Evolutionary conservation across 192 early-diverging fungal species (phyloP).

Genomic region (Lobosporangium transversale): DNA sequence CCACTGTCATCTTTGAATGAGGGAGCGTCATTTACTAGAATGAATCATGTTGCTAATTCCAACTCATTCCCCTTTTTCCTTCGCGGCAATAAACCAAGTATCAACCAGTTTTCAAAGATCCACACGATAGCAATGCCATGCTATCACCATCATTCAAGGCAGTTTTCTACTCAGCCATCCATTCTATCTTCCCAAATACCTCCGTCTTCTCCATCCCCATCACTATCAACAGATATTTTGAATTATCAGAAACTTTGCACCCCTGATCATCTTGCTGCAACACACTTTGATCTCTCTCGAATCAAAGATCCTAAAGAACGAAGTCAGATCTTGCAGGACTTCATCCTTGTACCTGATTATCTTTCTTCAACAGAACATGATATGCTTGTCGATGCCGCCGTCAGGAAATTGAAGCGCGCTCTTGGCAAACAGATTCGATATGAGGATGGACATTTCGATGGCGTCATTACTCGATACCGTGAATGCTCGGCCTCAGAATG

Average conservation of each 20-base stretch:
- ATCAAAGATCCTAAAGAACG: conserved; percentile 14
- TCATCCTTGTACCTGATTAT: conserved; percentile 58
- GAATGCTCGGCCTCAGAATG: conserved; percentile 78
- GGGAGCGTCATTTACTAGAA: too few relatives aligned
- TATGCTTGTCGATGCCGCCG: conserved; percentile 44
- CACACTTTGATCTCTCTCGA: conserved; percentile 37
- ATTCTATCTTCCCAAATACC: too few relatives aligned
- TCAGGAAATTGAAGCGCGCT: conserved; percentile 57
- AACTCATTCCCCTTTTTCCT: too few relatives aligned
- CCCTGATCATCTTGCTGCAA: background rate
- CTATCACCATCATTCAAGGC: too few relatives aligned
- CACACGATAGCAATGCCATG: too few relatives aligned
- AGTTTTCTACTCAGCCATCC: too few relatives aligned
- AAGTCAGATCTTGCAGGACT: conserved; percentile 42
- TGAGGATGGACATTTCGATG: conserved; percentile 81
- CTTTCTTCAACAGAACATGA: conserved; percentile 52
- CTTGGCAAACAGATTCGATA: conserved; percentile 61
- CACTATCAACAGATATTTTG: too few relatives aligned
- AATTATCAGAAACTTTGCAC: conserved; percentile 9
- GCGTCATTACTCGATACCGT: conserved; percentile 76
- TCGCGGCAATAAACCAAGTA: too few relatives aligned
- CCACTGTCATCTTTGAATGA: too few relatives aligned
- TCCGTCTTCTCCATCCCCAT: too few relatives aligned
- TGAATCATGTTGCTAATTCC: too few relatives aligned
- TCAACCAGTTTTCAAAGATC: too few relatives aligned